Evolutionary conservation across 225 moss, liverwort and hornwort genomes (phyloP).

Genomic region (Pseudoscleropodium purum): DNA sequence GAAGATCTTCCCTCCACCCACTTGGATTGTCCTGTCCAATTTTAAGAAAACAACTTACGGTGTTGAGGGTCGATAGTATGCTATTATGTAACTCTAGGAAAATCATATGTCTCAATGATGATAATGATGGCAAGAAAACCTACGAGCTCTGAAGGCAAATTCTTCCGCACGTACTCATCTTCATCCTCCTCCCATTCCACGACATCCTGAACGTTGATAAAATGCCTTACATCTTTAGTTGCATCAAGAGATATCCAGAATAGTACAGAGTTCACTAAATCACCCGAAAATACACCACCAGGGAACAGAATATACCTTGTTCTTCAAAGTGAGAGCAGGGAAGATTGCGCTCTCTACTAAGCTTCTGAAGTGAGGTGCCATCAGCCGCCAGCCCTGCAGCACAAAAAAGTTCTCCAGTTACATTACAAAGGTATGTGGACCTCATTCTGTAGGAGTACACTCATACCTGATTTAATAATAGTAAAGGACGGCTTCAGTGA

Average conservation of each 20-base stretch:
- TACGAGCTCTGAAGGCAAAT: slow-evolving; percentile 92
- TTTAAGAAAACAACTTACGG: not conserved
- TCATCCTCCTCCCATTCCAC: slow-evolving; percentile 90
- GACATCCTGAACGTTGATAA: slow-evolving; percentile 51
- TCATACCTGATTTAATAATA: not conserved
- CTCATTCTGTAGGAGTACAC: not conserved
- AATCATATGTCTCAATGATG: not conserved
- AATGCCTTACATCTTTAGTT: not conserved
- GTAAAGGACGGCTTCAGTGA: not conserved
- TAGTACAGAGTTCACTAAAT: not conserved
- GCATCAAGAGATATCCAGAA: not conserved
- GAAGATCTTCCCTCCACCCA: slow-evolving; percentile 87
- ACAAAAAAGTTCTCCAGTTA: not conserved
- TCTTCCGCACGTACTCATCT: slow-evolving; percentile 86
- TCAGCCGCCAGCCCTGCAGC: slow-evolving; percentile 85
- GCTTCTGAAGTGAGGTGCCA: slow-evolving; percentile 84
- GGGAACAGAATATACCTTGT: slow-evolving; percentile 41
- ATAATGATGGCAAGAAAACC: not conserved
- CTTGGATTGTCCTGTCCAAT: slow-evolving; percentile 71
- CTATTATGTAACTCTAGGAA: not conserved
- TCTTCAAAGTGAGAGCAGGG: slow-evolving; percentile 68
- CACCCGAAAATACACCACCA: not conserved
- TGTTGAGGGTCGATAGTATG: not conserved
- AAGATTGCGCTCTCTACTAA: slow-evolving; percentile 86
- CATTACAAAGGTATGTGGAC: not conserved